phyloP scores from a whole-genome alignment of 306 rosid species.

The Castanea crenata region DNA sequence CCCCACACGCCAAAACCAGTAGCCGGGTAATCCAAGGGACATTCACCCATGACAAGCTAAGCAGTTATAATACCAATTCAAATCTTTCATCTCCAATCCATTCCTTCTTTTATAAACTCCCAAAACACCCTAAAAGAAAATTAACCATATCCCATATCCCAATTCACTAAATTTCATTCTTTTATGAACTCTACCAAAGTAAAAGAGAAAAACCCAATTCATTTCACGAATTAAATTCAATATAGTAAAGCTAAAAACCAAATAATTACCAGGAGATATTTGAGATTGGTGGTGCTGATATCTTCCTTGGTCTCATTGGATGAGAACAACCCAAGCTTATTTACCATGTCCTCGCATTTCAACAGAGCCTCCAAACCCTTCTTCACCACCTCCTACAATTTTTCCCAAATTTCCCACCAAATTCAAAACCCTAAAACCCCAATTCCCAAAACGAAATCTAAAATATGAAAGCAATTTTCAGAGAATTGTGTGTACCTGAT shows the following conservation, averaged over 20 bases:
- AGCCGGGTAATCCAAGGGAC: no score
- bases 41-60: no score
- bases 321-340: conserved; percentile 80
- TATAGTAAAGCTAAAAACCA: not conserved
- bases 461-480: not conserved
- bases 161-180: no score
- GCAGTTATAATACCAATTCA: no score
- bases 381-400: conserved; percentile 57
- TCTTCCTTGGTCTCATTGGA: conserved; percentile 90
- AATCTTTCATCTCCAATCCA: no score
- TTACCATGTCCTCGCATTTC: conserved; percentile 82
- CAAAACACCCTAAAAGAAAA: no score
- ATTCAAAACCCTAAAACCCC: not conserved
- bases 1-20: no score
- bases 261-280: conserved; percentile 69
- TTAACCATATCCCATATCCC: no score
- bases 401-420: conserved; percentile 1
- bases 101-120: no score
- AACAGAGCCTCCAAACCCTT: conserved; percentile 61
- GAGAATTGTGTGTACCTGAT: conserved; percentile 49
- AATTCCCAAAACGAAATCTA: not conserved
- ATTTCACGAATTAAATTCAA: not conserved
- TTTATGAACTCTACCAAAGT: no score
- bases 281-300: conserved; percentile 76
- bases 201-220: not conserved